These are phyloP conservation scores for Rhizophagus sp. DNA, from an alignment of 192 early-diverging fungal species.

Conservation along the genomic window DNA sequence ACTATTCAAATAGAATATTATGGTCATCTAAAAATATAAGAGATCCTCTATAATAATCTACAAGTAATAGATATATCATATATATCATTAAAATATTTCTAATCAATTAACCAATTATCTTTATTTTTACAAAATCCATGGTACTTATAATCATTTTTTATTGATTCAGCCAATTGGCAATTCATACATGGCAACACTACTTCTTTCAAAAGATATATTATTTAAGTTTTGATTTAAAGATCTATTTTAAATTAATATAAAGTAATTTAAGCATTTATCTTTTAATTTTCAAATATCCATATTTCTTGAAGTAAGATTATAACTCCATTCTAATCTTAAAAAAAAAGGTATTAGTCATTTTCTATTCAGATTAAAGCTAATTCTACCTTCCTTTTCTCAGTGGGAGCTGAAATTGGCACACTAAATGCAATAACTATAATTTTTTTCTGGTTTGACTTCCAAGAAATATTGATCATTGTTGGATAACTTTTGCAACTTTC, in stretches of 20 bases:
- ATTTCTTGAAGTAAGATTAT: not conserved
- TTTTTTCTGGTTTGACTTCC: too few relatives aligned
- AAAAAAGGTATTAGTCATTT: not conserved
- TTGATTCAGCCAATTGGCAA: not conserved
- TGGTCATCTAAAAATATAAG: not conserved
- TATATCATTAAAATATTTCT: not conserved
- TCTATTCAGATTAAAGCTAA: not conserved
- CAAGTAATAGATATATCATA: not conserved
- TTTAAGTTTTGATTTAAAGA: not conserved
- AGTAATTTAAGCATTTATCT: not conserved
- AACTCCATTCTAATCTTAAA: not conserved
- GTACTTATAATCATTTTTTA: not conserved
- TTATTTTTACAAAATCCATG: too few relatives aligned
- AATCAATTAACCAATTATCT: too few relatives aligned
- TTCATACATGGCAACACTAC: not conserved
- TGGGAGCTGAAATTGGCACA: not conserved
- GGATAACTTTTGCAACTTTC: too few relatives aligned
- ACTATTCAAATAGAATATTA: constrained; percentile 13
- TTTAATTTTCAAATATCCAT: not conserved
- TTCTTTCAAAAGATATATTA: not conserved
- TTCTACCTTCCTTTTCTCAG: not conserved
- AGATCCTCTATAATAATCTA: not conserved
- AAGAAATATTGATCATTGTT: too few relatives aligned
- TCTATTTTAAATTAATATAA: not conserved
- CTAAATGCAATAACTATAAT: too few relatives aligned